These are phyloP conservation scores for Linderniella brevidens DNA, from an alignment of 257 asterid genomes.

Conservation along the genomic window DNA sequence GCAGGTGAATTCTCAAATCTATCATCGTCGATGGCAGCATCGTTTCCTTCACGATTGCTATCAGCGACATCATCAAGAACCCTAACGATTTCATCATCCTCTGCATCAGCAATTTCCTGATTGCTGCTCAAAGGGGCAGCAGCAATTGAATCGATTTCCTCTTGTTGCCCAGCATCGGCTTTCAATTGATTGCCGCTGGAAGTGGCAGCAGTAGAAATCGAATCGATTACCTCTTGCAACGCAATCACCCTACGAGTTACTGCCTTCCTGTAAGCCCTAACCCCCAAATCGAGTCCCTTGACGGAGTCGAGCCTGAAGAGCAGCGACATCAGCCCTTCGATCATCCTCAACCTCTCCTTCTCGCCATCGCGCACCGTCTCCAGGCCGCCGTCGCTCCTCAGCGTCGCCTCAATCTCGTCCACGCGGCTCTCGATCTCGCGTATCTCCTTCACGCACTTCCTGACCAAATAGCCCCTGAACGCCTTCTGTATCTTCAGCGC, in stretches of 20 bases:
- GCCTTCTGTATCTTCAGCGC: constrained; percentile 67
- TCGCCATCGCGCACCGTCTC: constrained; percentile 26
- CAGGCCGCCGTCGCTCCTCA: constrained; percentile 17
- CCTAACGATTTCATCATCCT: too few species aligned
- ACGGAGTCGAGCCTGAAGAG: constrained; percentile 54
- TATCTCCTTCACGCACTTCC: constrained; percentile 45
- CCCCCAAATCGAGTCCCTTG: constrained; percentile 42
- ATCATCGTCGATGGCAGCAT: too few species aligned
- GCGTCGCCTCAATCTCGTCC: constrained; percentile 38
- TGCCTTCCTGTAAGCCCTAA: constrained; percentile 47
- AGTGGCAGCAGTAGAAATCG: constrained; percentile 13
- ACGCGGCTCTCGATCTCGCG: constrained; percentile 26
- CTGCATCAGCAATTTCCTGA: too few species aligned
- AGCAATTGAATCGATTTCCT: constrained; percentile 4
- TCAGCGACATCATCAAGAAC: too few species aligned
- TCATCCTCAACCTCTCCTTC: constrained; percentile 49
- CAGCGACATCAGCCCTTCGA: constrained; percentile 57
- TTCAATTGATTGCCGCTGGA: not conserved
- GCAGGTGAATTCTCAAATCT: too few species aligned
- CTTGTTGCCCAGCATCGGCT: constrained; percentile 9
- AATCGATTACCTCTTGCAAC: constrained; percentile 57
- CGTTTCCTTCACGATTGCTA: too few species aligned
- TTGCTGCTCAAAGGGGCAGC: not conserved
- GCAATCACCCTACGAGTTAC: constrained; percentile 53
- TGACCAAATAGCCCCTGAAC: constrained; percentile 49